Evolutionary conservation across 2,329 filamentous ascomycete genomes (phyloP).

Genomic region (Pseudogymnoascus sp.): DNA sequence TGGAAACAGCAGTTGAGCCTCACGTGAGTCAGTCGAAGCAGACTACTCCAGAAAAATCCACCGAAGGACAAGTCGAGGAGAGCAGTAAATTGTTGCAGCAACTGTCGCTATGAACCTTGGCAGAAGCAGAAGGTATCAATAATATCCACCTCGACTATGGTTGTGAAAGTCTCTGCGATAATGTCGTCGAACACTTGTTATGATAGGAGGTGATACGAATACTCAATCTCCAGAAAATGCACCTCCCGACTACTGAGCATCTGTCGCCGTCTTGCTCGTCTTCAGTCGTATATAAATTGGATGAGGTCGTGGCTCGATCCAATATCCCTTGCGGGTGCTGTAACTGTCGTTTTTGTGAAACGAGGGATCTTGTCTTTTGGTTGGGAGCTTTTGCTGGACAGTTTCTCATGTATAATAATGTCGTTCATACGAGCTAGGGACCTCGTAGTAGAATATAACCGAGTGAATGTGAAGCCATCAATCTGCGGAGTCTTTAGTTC

Average conservation of each 20-base stretch:
- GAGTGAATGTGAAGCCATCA: background rate
- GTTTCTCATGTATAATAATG: background rate
- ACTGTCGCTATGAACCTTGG: background rate
- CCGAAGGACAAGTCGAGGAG: conserved; percentile 26
- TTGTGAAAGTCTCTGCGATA: background rate
- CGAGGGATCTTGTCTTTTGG: background rate
- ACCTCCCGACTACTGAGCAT: background rate
- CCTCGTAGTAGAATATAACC: background rate
- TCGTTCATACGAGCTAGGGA: background rate
- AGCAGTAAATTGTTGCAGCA: conserved; percentile 15
- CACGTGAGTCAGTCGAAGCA: background rate
- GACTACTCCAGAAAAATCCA: conserved; percentile 21
- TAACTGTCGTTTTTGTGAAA: background rate
- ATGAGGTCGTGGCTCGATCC: background rate
- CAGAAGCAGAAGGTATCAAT: background rate
- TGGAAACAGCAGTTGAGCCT: conserved; percentile 9
- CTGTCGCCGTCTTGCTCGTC: background rate
- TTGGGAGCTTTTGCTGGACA: background rate
- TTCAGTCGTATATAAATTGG: background rate
- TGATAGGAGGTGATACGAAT: background rate
- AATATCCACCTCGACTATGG: background rate
- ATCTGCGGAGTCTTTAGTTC: background rate
- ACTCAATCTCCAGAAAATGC: background rate
- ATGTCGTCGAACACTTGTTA: background rate
- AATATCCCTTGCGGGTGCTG: background rate